Evolutionary conservation across 164 flowering plant species (phyloP).

Genomic region (Amborella trichopoda): DNA sequence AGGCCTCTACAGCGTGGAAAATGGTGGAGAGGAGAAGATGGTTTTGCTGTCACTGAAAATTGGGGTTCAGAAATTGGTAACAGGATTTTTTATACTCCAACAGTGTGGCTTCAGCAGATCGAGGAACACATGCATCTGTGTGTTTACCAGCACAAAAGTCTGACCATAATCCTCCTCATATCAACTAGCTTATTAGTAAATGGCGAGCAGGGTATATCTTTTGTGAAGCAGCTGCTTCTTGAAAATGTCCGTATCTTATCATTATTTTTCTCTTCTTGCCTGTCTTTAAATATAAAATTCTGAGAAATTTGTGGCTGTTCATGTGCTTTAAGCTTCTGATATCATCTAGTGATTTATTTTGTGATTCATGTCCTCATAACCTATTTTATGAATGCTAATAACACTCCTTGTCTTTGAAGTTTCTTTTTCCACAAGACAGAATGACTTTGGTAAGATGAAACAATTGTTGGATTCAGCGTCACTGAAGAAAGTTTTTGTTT

Average conservation of each 20-base stretch:
- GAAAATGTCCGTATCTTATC: conserved; percentile 58
- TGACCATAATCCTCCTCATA: conserved; percentile 68
- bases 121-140: conserved; percentile 79
- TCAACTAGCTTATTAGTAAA: conserved; percentile 51
- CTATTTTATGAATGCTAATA: too few species aligned
- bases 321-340: too few species aligned
- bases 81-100: conserved; percentile 38
- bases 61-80: conserved; percentile 54
- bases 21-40: conserved; percentile 92
- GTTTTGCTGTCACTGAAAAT: conserved; percentile 67
- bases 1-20: conserved; percentile 66
- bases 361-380: too few species aligned
- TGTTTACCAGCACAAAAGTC: conserved; percentile 63
- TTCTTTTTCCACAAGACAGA: too few species aligned
- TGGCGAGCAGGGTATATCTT: conserved; percentile 67
- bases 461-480: too few species aligned
- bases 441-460: too few species aligned
- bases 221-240: conserved; percentile 72
- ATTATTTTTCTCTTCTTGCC: background rate
- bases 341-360: too few species aligned
- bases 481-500: too few species aligned
- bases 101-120: conserved; percentile 58
- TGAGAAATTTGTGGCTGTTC: too few species aligned
- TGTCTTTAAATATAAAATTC: too few species aligned
- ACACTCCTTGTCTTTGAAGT: too few species aligned